Evolutionary conservation across 2,329 filamentous ascomycete genomes (phyloP), one percentile per base, ranked within the genome.

Genomic region (Didymella exigua): DNA sequence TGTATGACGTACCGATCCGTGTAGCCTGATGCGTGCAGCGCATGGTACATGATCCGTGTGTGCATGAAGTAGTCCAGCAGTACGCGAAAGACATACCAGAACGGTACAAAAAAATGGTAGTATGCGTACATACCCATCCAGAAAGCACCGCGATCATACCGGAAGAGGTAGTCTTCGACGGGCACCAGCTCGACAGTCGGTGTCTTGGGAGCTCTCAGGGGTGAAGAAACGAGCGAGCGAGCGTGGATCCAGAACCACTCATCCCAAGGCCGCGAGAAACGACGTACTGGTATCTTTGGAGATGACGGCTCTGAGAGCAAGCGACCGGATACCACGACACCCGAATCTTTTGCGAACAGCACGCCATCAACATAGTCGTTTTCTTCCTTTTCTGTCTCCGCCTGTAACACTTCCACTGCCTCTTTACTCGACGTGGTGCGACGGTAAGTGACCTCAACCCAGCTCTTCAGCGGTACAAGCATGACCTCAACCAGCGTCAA

Each of bases 241-340:
- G 83, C 87, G 60, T 89, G 88, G 0, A 90, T 76, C 59, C 89
- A 91, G 70, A 90, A 92, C 89, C 89, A 92, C 2, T 86, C 84
- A 59, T 92, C 87, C 27, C 72, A 76, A 0, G 82, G 76, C 2
- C 81, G 76, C 2, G 81, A 83, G 70, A 90, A 89, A 16, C 65
- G 65, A 23, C 72, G 67, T 2, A 75, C 16, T 3, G 62, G 63
- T n/a, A 65, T 46, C 8, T 54, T 58, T 0, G 62, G 36, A 5
- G 58, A 60, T 1, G 69, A 50, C 0, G 79, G 56, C 0, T 75
- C 66, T 46, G 87, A 76, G 1, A 80, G 78, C 7, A 89, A 75
- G 4, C 76, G 77, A 0, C 89, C 89, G 0, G 80, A 78, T 58
- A 88, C 86, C 21, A 90, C 75, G 0, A 89, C 79, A 0, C 84